A percentile compares a stretch with the other conserved stretches of the same genome.
phyloP scores from a whole-genome alignment of 805 yeast genomes.

The Millerozyma acaciae region DNA sequence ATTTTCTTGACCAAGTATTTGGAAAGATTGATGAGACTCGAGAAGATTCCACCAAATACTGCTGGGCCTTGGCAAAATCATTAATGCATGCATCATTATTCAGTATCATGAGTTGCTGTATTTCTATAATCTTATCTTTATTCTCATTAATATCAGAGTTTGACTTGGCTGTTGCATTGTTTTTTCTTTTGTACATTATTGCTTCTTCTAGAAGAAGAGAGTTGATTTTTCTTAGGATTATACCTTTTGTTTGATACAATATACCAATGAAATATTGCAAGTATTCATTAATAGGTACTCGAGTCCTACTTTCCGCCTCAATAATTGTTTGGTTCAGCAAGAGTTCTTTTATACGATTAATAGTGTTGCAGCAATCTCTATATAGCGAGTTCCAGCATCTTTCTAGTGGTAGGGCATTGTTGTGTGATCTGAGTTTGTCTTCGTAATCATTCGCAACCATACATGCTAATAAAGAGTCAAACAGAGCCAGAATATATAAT shows the following conservation, averaged over 20 bases:
- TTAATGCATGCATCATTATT: constrained; percentile 21
- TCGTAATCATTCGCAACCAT: constrained; percentile 29
- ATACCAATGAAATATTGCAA: constrained; percentile 13
- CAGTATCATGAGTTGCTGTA: constrained; percentile 23
- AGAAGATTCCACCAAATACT: constrained; percentile 15
- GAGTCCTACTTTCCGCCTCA: neutral
- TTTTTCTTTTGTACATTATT: constrained; percentile 13
- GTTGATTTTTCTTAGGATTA: constrained; percentile 30
- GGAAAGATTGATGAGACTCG: constrained; percentile 28
- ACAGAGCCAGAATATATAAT: constrained; percentile 18
- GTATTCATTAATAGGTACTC: neutral
- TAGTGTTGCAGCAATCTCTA: constrained; percentile 16
- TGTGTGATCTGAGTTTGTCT: constrained; percentile 24
- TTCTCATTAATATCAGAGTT: constrained; percentile 9
- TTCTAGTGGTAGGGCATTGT: constrained; percentile 25
- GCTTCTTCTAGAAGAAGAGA: constrained; percentile 19
- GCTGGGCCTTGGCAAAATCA: constrained; percentile 23
- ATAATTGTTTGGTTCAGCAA: neutral
- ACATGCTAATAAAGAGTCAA: constrained; percentile 25
- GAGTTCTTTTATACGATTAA: neutral
- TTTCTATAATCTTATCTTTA: constrained; percentile 20
- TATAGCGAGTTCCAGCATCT: constrained; percentile 26
- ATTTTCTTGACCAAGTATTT: constrained; percentile 24
- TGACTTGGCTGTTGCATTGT: neutral
- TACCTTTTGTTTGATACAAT: constrained; percentile 25